Evolutionary conservation across 139 green algal species (phyloP).

Genomic region (Yamagishiella unicocca): DNA sequence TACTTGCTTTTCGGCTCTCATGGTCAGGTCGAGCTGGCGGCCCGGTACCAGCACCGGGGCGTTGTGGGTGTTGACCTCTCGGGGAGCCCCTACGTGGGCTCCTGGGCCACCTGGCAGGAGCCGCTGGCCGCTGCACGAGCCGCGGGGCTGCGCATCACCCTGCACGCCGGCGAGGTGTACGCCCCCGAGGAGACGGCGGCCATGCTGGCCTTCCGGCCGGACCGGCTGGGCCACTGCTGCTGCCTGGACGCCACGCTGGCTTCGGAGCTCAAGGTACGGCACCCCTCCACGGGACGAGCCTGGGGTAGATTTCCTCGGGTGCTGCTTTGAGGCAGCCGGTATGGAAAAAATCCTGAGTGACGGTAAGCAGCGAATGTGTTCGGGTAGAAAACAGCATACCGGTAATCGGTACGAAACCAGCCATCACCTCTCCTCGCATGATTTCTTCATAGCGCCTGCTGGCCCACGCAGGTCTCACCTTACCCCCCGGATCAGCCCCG

Average conservation of each 20-base stretch:
- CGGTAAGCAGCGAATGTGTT: too few relatives aligned
- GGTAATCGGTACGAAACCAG: too few relatives aligned
- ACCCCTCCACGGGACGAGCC: too few relatives aligned
- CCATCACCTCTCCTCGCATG: too few relatives aligned
- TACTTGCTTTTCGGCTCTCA: neutral
- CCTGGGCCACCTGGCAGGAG: slow-evolving; percentile 68
- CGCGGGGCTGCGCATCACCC: slow-evolving; percentile 73
- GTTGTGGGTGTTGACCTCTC: slow-evolving; percentile 85
- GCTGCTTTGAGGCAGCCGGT: too few relatives aligned
- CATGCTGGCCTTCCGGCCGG: slow-evolving; percentile 79
- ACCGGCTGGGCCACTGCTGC: slow-evolving; percentile 88
- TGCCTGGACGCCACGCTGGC: slow-evolving; percentile 73
- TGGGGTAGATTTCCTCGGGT: too few relatives aligned
- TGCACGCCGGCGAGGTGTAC: slow-evolving; percentile 83
- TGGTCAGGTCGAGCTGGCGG: slow-evolving; percentile 68
- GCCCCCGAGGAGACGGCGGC: slow-evolving; percentile 67
- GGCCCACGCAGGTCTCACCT: too few relatives aligned
- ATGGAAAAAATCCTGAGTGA: too few relatives aligned
- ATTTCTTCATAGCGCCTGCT: too few relatives aligned
- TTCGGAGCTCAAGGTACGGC: slow-evolving; percentile 59
- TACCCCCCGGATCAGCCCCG: neutral
- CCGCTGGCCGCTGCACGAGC: slow-evolving; percentile 67
- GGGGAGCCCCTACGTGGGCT: slow-evolving; percentile 78
- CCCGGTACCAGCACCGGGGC: slow-evolving; percentile 17
- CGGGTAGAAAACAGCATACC: too few relatives aligned